Conservation (phyloP, 768 basidiomycete species). For the Obba rivulosa region DNA sequence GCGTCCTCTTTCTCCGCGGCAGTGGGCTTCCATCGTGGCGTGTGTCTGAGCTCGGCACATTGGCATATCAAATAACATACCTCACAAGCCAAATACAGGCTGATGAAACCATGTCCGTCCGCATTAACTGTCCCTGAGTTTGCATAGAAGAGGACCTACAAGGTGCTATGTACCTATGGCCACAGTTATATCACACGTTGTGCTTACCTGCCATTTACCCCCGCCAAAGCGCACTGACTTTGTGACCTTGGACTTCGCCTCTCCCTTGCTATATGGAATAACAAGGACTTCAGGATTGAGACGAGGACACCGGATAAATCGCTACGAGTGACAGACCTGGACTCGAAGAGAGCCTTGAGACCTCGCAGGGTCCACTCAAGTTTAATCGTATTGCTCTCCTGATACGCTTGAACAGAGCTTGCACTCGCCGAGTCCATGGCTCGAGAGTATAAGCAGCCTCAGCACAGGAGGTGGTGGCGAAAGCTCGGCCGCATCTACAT, state of each 20-base stretch:
- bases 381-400: conserved; percentile 51
- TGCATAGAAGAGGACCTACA: conserved; percentile 76
- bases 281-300: no score
- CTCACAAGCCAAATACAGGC: conserved; percentile 79
- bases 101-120: conserved; percentile 54
- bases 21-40: conserved; percentile 54
- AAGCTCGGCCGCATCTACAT: no score
- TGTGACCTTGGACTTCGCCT: conserved; percentile 69
- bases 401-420: conserved; percentile 24
- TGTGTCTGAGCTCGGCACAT: background rate
- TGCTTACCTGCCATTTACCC: conserved; percentile 65
- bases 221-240: conserved; percentile 73
- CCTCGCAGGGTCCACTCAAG: conserved; percentile 79
- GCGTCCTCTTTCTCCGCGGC: conserved; percentile 67
- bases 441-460: no score
- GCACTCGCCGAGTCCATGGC: no score
- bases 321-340: conserved; percentile 37
- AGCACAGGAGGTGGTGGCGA: no score
- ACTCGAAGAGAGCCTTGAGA: conserved; percentile 69
- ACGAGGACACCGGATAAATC: background rate
- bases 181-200: background rate
- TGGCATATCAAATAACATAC: conserved; percentile 31
- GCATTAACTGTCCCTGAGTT: conserved; percentile 66
- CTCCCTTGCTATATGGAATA: conserved; percentile 61
- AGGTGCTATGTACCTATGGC: background rate